A percentile compares a stretch with the other conserved stretches of the same genome.
phyloP scores from a whole-genome alignment of 2,329 filamentous ascomycete species.

The Elsinoe perseae region DNA sequence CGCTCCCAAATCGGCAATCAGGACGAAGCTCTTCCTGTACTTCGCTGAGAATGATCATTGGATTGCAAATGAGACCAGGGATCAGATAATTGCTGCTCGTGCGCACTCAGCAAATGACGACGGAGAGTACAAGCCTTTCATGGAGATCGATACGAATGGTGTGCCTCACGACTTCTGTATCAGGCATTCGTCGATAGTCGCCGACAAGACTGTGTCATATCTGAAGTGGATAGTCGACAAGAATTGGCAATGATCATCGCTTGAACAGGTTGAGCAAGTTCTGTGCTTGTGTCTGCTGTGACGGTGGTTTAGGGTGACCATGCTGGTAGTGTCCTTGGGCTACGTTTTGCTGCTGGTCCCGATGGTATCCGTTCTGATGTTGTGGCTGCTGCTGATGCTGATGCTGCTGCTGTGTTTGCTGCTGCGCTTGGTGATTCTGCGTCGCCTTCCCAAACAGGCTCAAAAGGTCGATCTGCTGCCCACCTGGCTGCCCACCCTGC shows the following conservation, averaged over 20 bases:
- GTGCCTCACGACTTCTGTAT: conserved; percentile 55
- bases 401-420: conserved; percentile 14
- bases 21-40: conserved; percentile 48
- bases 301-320: conserved; percentile 16
- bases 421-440: conserved; percentile 11
- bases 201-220: conserved; percentile 44
- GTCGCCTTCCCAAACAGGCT: conserved; percentile 22
- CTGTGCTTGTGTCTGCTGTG: conserved; percentile 21
- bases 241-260: conserved; percentile 18
- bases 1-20: conserved; percentile 22
- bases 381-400: conserved; percentile 15
- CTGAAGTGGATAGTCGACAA: conserved; percentile 24
- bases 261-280: conserved; percentile 26
- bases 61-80: conserved; percentile 51
- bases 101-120: conserved; percentile 27
- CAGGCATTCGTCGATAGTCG: conserved; percentile 42
- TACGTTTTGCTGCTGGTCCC: conserved; percentile 16
- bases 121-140: conserved; percentile 39
- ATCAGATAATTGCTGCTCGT: conserved; percentile 44
- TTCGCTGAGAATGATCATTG: conserved; percentile 55
- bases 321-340: conserved; percentile 14
- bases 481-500: conserved; percentile 7
- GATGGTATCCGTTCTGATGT: conserved; percentile 7
- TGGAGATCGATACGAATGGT: conserved; percentile 48
- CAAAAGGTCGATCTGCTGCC: conserved; percentile 23